Evolutionary conservation across 495 filamentous ascomycete species (phyloP).

Genomic region (Penicillium ochrochloron): DNA sequence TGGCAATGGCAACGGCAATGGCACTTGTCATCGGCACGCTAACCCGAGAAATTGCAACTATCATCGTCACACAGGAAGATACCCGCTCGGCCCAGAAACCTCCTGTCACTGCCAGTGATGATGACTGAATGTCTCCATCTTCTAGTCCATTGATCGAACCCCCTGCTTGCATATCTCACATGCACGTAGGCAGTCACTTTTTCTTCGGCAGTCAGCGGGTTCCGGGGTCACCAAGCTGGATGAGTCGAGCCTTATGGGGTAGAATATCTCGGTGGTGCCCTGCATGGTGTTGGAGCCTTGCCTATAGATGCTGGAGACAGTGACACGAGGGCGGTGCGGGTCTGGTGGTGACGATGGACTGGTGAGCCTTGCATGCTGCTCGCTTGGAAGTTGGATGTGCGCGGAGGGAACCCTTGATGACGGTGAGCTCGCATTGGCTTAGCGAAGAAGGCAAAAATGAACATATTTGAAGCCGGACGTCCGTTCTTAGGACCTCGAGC

Average conservation of each 20-base stretch:
- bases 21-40: neutral
- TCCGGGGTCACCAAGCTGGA: neutral
- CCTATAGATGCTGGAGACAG: conserved; percentile 15
- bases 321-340: conserved; percentile 20
- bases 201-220: neutral
- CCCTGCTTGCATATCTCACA: conserved; percentile 29
- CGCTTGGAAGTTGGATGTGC: neutral
- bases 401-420: neutral
- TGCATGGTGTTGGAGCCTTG: conserved; percentile 11
- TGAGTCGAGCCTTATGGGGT: neutral
- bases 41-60: neutral
- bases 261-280: neutral
- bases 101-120: neutral
- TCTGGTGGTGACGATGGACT: neutral
- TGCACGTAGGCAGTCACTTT: conserved; percentile 32
- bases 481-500: neutral
- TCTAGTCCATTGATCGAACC: conserved; percentile 10
- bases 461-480: neutral
- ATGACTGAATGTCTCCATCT: conserved; percentile 6
- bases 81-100: neutral
- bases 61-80: conserved; percentile 10
- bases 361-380: conserved; percentile 23
- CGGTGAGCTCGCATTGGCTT: neutral
- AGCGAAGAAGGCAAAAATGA: neutral
- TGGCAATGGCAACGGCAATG: neutral